phyloP scores from a whole-genome alignment of 2,329 filamentous ascomycete genomes.

The Huntiella moniliformis region DNA sequence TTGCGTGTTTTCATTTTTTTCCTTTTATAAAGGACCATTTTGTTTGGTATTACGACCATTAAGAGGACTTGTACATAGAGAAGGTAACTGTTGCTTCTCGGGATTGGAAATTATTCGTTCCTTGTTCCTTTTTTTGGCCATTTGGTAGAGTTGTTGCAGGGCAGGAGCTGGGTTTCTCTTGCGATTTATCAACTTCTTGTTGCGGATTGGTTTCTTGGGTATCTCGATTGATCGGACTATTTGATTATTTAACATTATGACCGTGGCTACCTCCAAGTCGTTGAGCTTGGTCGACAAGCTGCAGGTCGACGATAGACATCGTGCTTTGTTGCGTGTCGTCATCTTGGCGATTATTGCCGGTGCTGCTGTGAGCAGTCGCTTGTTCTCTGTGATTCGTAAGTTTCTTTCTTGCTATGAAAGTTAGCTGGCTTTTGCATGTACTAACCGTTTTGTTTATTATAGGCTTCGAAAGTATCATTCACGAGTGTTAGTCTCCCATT shows the following conservation, averaged over 20 bases:
- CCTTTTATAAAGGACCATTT: background rate
- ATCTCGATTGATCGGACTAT: no score
- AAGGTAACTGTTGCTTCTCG: background rate
- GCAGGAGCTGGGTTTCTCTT: constrained; percentile 9
- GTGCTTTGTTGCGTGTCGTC: constrained; percentile 54
- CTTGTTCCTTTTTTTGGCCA: no score
- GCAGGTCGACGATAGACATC: constrained; percentile 16
- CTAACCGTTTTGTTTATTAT: constrained; percentile 17
- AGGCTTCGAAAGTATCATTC: constrained; percentile 98
- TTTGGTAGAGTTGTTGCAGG: no score
- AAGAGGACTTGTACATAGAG: background rate
- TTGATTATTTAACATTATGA: constrained; percentile 3
- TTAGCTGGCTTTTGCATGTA: constrained; percentile 5
- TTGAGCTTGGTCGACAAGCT: constrained; percentile 15
- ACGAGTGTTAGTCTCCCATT: constrained; percentile 63
- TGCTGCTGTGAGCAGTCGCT: constrained; percentile 75
- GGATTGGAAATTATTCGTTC: no score
- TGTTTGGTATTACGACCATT: no score
- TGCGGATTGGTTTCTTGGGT: no score
- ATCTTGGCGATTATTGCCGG: constrained; percentile 84
- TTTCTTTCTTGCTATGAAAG: constrained; percentile 16
- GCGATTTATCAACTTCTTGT: background rate
- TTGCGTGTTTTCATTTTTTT: background rate
- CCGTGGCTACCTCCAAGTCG: constrained; percentile 7
- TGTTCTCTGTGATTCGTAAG: constrained; percentile 96